phyloP scores from a whole-genome alignment of 768 basidiomycete species.

The Hygrocybe punicea region DNA sequence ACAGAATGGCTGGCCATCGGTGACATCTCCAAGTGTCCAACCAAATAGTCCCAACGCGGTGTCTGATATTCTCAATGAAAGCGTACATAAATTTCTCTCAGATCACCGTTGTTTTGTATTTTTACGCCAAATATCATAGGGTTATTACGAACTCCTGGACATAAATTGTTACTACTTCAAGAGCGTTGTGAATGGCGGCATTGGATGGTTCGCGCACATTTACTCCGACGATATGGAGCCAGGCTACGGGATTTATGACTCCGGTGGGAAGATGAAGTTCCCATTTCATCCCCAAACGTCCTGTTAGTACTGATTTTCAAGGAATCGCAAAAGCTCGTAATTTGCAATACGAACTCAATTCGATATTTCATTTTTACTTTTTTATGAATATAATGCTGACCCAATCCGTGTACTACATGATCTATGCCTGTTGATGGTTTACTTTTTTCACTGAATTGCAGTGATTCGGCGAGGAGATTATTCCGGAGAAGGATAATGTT shows the following conservation, averaged over 20 bases:
- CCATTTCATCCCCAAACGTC: conserved; percentile 59
- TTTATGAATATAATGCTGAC: too few species aligned
- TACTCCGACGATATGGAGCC: conserved; percentile 64
- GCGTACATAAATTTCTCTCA: conserved; percentile 38
- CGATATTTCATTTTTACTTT: neutral
- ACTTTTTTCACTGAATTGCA: conserved; percentile 4
- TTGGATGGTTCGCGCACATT: conserved; percentile 83
- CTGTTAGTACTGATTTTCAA: too few species aligned
- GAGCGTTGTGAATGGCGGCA: conserved; percentile 52
- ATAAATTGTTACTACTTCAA: conserved; percentile 63
- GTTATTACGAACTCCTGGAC: conserved; percentile 64
- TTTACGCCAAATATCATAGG: conserved; percentile 33
- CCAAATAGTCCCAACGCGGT: conserved; percentile 63
- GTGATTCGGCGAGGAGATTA: too few species aligned
- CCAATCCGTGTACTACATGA: too few species aligned
- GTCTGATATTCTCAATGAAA: conserved; percentile 59
- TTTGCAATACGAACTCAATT: neutral
- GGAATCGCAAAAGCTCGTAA: neutral
- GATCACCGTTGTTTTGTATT: neutral
- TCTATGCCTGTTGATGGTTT: too few species aligned
- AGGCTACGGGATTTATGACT: conserved; percentile 67
- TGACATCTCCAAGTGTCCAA: conserved; percentile 56
- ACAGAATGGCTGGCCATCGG: conserved; percentile 78
- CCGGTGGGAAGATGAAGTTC: conserved; percentile 53
- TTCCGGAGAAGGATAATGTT: too few species aligned